A percentile compares a stretch with the other conserved stretches of the same genome.
These are phyloP conservation scores for Eugenia klotzschiana DNA, from an alignment of 441 rosid species.

Conservation along the genomic window DNA sequence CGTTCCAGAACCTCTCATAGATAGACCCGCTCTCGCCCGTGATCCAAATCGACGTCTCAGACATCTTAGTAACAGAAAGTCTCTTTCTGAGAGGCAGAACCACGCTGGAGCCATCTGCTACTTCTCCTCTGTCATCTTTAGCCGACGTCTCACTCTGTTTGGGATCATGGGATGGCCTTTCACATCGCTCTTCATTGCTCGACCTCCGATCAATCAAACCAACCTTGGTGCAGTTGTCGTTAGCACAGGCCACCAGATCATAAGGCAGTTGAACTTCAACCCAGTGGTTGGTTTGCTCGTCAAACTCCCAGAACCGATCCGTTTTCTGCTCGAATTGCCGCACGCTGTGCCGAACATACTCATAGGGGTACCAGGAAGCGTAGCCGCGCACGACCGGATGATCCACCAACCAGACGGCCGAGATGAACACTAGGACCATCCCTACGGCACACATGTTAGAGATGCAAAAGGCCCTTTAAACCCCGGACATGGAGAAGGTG, in stretches of 20 bases:
- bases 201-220: conserved; percentile 22
- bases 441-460: not conserved
- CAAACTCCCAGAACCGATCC: conserved; percentile 52
- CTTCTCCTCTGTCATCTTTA: conserved; percentile 6
- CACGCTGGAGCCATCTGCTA: conserved; percentile 5
- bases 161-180: not conserved
- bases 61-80: conserved; percentile 45
- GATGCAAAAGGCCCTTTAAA: not conserved
- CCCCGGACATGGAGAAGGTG: not conserved
- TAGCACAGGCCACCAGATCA: conserved; percentile 43
- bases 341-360: conserved; percentile 12
- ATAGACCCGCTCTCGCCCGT: conserved; percentile 58
- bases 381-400: conserved; percentile 7
- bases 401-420: conserved; percentile 15
- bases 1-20: conserved; percentile 71
- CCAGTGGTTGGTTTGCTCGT: conserved; percentile 45
- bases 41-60: conserved; percentile 56
- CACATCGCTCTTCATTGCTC: conserved; percentile 3
- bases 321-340: conserved; percentile 41
- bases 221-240: conserved; percentile 39
- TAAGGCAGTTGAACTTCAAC: conserved; percentile 49
- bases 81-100: conserved; percentile 41
- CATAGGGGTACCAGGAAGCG: conserved; percentile 29
- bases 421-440: conserved; percentile 7
- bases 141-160: not conserved